Evolutionary conservation across 2,329 filamentous ascomycete genomes (phyloP).

Genomic region (Metarhizium guizhouense): DNA sequence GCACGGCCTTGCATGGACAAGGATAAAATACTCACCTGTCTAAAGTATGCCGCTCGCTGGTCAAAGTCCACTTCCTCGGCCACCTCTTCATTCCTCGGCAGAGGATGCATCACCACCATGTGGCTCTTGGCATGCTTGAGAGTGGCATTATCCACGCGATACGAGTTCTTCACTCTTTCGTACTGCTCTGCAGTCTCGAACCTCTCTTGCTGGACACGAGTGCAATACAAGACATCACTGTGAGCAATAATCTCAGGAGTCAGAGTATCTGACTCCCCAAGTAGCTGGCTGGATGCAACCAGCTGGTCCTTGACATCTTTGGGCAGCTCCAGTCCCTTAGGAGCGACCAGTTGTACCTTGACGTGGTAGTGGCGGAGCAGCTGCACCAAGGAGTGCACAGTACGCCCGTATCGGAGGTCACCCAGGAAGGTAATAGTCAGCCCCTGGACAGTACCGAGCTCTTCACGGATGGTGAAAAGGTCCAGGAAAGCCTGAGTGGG

Average conservation of each 20-base stretch:
- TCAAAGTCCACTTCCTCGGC: slow-evolving; percentile 96
- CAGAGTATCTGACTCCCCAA: slow-evolving; percentile 65
- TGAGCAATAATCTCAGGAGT: slow-evolving; percentile 79
- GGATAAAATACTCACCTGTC: slow-evolving; percentile 66
- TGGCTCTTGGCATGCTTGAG: slow-evolving; percentile 85
- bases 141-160: slow-evolving; percentile 83
- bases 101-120: slow-evolving; percentile 92
- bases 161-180: slow-evolving; percentile 78
- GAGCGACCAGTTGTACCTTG: slow-evolving; percentile 82
- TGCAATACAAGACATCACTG: slow-evolving; percentile 94
- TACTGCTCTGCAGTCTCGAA: slow-evolving; percentile 77
- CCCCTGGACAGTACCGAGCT: slow-evolving; percentile 89
- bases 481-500: slow-evolving; percentile 96
- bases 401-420: slow-evolving; percentile 85
- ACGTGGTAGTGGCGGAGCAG: slow-evolving; percentile 94
- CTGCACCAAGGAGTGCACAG: slow-evolving; percentile 91
- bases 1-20: background rate
- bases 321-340: slow-evolving; percentile 69
- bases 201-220: slow-evolving; percentile 90
- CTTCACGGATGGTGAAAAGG: slow-evolving; percentile 96
- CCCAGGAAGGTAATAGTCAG: slow-evolving; percentile 94
- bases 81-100: slow-evolving; percentile 90
- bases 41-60: slow-evolving; percentile 92
- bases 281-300: slow-evolving; percentile 63
- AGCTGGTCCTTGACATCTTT: slow-evolving; percentile 65